Evolutionary conservation across 2,329 filamentous ascomycete genomes (phyloP).

Genomic region (Scleromitrula shiraiana): DNA sequence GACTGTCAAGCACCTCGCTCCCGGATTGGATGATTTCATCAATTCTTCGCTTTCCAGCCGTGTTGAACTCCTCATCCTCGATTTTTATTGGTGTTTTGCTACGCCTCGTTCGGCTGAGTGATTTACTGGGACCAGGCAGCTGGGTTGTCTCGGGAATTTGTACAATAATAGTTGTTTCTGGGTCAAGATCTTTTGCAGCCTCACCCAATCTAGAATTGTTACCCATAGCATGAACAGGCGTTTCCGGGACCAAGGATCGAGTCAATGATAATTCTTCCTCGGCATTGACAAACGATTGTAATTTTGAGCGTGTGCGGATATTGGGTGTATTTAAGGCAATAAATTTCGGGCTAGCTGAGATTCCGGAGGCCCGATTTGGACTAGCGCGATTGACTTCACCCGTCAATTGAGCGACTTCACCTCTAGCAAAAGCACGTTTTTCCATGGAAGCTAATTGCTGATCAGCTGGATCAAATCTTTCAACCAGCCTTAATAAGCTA

Average conservation of each 20-base stretch:
- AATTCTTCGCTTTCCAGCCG: conserved; percentile 18
- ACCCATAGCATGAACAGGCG: conserved; percentile 18
- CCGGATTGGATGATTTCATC: conserved; percentile 10
- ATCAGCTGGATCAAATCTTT: conserved; percentile 17
- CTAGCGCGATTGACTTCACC: no score
- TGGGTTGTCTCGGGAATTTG: conserved; percentile 12
- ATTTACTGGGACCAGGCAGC: background rate
- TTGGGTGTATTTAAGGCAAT: no score
- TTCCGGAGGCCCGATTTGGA: no score
- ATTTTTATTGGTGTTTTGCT: background rate
- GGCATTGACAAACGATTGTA: background rate
- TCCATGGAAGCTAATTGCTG: no score
- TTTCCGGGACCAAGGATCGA: conserved; percentile 24
- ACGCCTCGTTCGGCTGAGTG: background rate
- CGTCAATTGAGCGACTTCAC: background rate
- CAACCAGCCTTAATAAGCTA: conserved; percentile 23
- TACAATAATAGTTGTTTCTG: conserved; percentile 19
- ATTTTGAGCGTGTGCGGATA: no score
- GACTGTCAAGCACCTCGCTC: conserved; percentile 20
- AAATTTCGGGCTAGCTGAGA: no score
- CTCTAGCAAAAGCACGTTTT: no score
- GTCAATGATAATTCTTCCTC: conserved; percentile 12
- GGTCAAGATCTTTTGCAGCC: conserved; percentile 13
- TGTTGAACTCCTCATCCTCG: background rate
- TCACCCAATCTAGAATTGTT: background rate